A percentile compares a stretch with the other conserved stretches of the same genome.
Conservation (phyloP, 164 flowering plant species). For the Sedum album region DNA sequence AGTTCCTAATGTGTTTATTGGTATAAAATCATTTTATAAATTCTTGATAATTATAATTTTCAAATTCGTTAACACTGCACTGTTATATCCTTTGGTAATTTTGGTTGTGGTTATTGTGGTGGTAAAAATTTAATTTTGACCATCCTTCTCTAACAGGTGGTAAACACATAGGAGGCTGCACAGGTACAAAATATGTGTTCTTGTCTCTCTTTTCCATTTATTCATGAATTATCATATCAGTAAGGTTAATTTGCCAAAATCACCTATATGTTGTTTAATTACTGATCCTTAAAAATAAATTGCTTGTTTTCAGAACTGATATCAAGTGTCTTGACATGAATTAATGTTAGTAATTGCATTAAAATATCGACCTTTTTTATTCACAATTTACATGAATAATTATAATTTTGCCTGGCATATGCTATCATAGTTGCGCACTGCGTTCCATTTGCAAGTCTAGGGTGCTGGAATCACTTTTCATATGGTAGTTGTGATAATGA, state of each 20-base stretch:
- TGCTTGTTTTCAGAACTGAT: not conserved
- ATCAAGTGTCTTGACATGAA: not conserved
- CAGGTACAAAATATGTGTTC: conserved; percentile 40
- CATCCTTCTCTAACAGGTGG: conserved; percentile 46
- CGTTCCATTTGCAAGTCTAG: not conserved
- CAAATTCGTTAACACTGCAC: not conserved
- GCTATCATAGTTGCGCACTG: not conserved
- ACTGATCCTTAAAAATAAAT: not conserved
- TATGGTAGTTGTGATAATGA: not conserved
- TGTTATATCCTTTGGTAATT: not conserved
- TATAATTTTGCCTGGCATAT: not conserved
- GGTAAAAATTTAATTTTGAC: conserved; percentile 1
- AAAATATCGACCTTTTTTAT: not conserved
- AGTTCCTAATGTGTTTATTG: conserved; percentile 92
- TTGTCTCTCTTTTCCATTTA: not conserved
- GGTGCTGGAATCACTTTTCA: not conserved
- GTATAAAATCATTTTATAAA: conserved; percentile 27
- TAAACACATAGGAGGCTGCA: conserved; percentile 84
- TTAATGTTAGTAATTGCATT: not conserved
- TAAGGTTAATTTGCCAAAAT: not conserved
- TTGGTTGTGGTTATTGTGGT: not conserved
- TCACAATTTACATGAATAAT: not conserved
- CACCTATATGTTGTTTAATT: not conserved
- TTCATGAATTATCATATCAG: not conserved
- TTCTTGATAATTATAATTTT: not conserved